Evolutionary conservation across 441 rosid species (phyloP).

Genomic region (Erodium texanum): DNA sequence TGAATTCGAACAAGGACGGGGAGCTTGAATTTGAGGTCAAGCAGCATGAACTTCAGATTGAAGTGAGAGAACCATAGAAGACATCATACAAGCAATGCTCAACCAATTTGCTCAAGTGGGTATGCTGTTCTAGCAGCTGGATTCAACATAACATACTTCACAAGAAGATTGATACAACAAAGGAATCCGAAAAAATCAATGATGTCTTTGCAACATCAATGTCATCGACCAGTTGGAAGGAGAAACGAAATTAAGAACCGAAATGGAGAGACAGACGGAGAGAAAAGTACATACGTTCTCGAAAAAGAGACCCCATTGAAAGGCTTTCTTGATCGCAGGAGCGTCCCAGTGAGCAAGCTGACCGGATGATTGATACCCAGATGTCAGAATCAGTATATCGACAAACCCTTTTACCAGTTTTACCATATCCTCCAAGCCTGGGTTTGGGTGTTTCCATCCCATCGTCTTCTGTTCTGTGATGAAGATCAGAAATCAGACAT

Average conservation of each 20-base stretch:
- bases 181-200: neutral
- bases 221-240: neutral
- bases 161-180: neutral
- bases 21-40: neutral
- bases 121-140: neutral
- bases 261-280: conserved; percentile 5
- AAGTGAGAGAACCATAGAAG: neutral
- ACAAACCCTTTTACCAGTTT: conserved; percentile 66
- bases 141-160: neutral
- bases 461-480: conserved; percentile 18
- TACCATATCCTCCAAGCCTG: conserved; percentile 45
- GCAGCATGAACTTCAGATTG: neutral
- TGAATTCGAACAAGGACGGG: neutral
- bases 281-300: conserved; percentile 38
- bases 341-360: conserved; percentile 57
- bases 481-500: neutral
- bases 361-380: conserved; percentile 80
- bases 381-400: conserved; percentile 56
- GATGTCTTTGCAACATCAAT: neutral
- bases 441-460: conserved; percentile 64
- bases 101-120: neutral
- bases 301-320: conserved; percentile 77
- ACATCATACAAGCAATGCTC: neutral
- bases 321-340: conserved; percentile 44
- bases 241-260: neutral